Evolutionary conservation across 306 rosid genomes (phyloP).

Genomic region (Hippophae gyantsensis): DNA sequence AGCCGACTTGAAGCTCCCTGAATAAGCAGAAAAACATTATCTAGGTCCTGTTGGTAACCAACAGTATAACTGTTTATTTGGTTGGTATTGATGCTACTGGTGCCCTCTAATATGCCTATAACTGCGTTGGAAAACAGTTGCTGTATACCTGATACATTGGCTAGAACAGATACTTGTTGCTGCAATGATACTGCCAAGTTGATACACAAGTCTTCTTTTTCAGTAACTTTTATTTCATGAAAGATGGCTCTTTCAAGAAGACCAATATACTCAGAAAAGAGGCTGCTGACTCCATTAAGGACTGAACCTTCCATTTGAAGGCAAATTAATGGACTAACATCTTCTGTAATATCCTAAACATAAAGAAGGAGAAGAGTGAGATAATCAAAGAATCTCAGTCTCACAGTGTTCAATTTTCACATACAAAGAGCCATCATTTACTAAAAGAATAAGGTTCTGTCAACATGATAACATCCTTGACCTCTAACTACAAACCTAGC

Average conservation of each 20-base stretch:
- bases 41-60: slow-evolving; percentile 29
- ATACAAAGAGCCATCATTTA: neutral
- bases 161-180: slow-evolving; percentile 59
- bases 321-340: slow-evolving; percentile 35
- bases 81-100: slow-evolving; percentile 16
- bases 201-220: slow-evolving; percentile 28
- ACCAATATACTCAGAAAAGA: slow-evolving; percentile 40
- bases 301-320: slow-evolving; percentile 51
- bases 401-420: neutral
- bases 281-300: slow-evolving; percentile 34
- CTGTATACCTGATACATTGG: slow-evolving; percentile 42
- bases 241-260: slow-evolving; percentile 44
- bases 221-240: slow-evolving; percentile 19
- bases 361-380: slow-evolving; percentile 1
- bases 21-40: slow-evolving; percentile 29
- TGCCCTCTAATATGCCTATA: slow-evolving; percentile 23
- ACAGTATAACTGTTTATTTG: slow-evolving; percentile 15
- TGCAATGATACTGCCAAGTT: slow-evolving; percentile 37
- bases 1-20: slow-evolving; percentile 42
- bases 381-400: neutral
- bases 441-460: no score
- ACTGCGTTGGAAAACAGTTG: slow-evolving; percentile 32
- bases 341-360: slow-evolving; percentile 42
- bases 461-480: no score
- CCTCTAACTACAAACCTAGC: no score